These are phyloP conservation scores for Colletotrichum neosansevieriae DNA, from an alignment of 2,329 filamentous ascomycete genomes.

Conservation along the genomic window DNA sequence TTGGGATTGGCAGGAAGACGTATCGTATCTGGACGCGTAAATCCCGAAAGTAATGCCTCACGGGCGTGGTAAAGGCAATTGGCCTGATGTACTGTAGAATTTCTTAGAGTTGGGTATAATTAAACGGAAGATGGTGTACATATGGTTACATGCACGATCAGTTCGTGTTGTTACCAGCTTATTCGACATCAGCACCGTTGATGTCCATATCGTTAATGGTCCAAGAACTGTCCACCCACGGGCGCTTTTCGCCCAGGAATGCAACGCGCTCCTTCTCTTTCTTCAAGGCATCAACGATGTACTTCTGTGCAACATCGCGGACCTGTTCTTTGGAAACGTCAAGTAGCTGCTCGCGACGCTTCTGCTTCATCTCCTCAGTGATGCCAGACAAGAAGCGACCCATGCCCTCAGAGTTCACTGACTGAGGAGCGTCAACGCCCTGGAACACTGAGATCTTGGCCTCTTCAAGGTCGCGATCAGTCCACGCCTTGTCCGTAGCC, in stretches of 20 bases:
- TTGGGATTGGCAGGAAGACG: conserved; percentile 65
- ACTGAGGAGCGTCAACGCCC: conserved; percentile 86
- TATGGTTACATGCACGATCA: conserved; percentile 27
- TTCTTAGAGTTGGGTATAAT: conserved; percentile 41
- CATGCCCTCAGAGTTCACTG: conserved; percentile 91
- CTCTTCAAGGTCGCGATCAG: conserved; percentile 88
- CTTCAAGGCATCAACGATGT: conserved; percentile 76
- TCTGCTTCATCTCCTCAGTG: conserved; percentile 89
- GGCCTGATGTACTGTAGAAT: background rate
- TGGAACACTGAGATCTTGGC: conserved; percentile 97
- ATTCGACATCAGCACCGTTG: conserved; percentile 49
- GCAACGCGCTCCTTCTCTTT: conserved; percentile 72
- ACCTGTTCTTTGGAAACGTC: conserved; percentile 88
- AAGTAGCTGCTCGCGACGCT: conserved; percentile 83
- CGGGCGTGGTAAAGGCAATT: background rate
- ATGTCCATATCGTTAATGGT: conserved; percentile 80
- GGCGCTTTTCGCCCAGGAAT: conserved; percentile 86
- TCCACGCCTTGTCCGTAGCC: conserved; percentile 86
- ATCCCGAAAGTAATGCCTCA: background rate
- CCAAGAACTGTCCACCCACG: conserved; percentile 83
- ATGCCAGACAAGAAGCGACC: conserved; percentile 86
- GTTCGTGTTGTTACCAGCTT: no score
- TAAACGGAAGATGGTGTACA: conserved; percentile 34
- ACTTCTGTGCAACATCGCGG: conserved; percentile 82
- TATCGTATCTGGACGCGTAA: conserved; percentile 74